Percentiles rank a stretch among this genome's conserved stretches.
Evolutionary conservation across 2,329 filamentous ascomycete species (phyloP).

Genomic region (Ophiocordyceps sinensis): DNA sequence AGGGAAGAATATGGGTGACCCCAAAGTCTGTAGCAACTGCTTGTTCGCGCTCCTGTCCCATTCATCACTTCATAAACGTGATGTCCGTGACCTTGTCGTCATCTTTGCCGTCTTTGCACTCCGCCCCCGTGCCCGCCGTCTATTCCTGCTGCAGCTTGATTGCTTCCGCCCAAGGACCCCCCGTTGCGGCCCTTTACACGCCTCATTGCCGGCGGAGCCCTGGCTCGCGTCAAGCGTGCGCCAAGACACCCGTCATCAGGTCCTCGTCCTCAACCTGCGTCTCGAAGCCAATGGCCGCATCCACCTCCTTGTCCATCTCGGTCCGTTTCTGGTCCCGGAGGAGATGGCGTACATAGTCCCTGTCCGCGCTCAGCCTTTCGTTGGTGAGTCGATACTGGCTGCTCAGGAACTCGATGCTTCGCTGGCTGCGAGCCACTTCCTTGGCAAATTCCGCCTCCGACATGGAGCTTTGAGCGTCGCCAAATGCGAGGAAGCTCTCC

Average conservation of each 20-base stretch:
- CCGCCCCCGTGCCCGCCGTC: no score
- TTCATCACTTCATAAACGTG: neutral
- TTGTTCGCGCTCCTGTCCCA: neutral
- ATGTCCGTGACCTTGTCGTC: neutral
- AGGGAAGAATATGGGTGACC: neutral
- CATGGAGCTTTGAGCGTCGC: constrained; percentile 23
- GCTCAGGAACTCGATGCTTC: constrained; percentile 28
- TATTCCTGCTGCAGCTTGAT: no score
- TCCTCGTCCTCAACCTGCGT: constrained; percentile 44
- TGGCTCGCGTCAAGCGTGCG: constrained; percentile 4
- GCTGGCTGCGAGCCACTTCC: constrained; percentile 27
- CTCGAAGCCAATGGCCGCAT: constrained; percentile 26
- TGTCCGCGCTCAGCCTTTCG: constrained; percentile 37
- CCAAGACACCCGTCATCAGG: constrained; percentile 35
- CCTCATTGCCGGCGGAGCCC: no score
- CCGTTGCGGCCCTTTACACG: no score
- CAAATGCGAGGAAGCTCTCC: constrained; percentile 36
- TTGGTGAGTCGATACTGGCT: constrained; percentile 36
- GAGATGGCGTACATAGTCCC: constrained; percentile 38
- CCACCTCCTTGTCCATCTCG: constrained; percentile 25
- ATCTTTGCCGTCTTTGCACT: neutral
- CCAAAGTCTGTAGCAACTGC: neutral
- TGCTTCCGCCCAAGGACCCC: no score
- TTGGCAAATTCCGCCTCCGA: constrained; percentile 35
- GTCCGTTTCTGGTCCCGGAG: constrained; percentile 29